Base-by-base conservation (phyloP, 2,329 filamentous ascomycete species). In the Penicillium griseofulvum region DNA sequence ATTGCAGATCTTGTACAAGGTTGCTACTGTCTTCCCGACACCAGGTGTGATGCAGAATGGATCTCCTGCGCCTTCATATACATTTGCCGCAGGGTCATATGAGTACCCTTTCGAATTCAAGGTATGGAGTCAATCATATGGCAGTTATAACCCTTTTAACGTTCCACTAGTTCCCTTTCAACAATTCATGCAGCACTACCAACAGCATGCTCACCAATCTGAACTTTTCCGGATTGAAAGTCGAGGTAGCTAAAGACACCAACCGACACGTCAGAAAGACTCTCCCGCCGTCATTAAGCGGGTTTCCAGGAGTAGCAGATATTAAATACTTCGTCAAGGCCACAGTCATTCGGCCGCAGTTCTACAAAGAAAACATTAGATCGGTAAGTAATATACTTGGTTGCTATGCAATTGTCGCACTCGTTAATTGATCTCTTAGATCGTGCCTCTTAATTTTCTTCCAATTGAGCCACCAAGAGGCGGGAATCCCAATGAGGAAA, bases 311-410 rank as follows among this genome's bases (percentile, higher is more conserved):
- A 31, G 86, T 92, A 72, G 93, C 92, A 22, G 91, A 96, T 74
- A 92, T 97, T 57, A 84, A 87, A 63, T 99, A 99, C 75, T 99
- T 90, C 70, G 82, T 97, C 69, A 99, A 99, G 72, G 91, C 89
- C n/a, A 97, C 94, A 0, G 86, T 97, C 6, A 90, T 91, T 67
- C 82, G 91, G n/a, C 91, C 91, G 0, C 87, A 89, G 14, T 81
- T 97, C 56, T 90, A 95, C 74, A 93, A 93, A 69, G 91, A 96
- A 75, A 97, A 97, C 67, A 89, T 91, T 72, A 81, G 92, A 64
- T 69, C 71, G 49, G 75, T 77, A 72, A 52, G 71, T 66, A 39
- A 37, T 16, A 34, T 39, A 50, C 14, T 17, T 19, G 5, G 19
- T 36, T 45, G 24, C 6, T 19, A 31, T 33, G 38, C 37, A 54